phyloP scores from a whole-genome alignment of 2,329 filamentous ascomycete genomes.

The Dothistroma septosporum region DNA sequence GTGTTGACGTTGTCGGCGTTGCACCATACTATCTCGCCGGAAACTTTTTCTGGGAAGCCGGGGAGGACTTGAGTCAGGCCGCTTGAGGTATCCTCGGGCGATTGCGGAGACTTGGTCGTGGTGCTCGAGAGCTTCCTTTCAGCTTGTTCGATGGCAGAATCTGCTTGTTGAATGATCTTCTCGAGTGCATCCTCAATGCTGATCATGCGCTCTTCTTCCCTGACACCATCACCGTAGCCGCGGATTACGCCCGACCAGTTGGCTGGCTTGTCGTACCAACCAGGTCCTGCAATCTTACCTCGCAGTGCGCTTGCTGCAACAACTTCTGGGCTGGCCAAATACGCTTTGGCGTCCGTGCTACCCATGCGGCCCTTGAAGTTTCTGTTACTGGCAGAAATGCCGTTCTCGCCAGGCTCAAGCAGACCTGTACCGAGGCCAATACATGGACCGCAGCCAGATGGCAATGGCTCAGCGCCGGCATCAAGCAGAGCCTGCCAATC shows the following conservation, averaged over 20 bases:
- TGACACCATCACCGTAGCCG: slow-evolving; percentile 67
- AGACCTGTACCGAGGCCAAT: slow-evolving; percentile 80
- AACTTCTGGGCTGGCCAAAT: slow-evolving; percentile 83
- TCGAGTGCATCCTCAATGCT: slow-evolving; percentile 68
- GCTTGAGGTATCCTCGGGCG: slow-evolving; percentile 29
- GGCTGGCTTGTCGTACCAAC: slow-evolving; percentile 70
- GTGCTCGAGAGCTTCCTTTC: slow-evolving; percentile 45
- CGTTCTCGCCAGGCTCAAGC: slow-evolving; percentile 78
- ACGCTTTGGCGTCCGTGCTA: slow-evolving; percentile 71
- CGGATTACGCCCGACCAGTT: slow-evolving; percentile 63
- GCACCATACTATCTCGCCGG: slow-evolving; percentile 83
- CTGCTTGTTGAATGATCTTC: slow-evolving; percentile 65
- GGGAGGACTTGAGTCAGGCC: slow-evolving; percentile 67
- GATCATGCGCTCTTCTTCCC: slow-evolving; percentile 60
- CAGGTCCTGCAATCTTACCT: slow-evolving; percentile 70
- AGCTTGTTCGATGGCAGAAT: slow-evolving; percentile 55
- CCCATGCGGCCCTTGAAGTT: slow-evolving; percentile 95
- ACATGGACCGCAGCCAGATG: slow-evolving; percentile 75
- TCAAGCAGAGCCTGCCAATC: slow-evolving; percentile 81
- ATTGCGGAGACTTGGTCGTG: slow-evolving; percentile 33
- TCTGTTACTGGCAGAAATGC: slow-evolving; percentile 77
- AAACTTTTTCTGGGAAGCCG: slow-evolving; percentile 78
- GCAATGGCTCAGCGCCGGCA: slow-evolving; percentile 69
- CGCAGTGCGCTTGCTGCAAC: slow-evolving; percentile 83
- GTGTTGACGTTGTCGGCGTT: slow-evolving; percentile 87